Evolutionary conservation across 495 filamentous ascomycete genomes (phyloP).

Genomic region (Aspergillus biplanus): DNA sequence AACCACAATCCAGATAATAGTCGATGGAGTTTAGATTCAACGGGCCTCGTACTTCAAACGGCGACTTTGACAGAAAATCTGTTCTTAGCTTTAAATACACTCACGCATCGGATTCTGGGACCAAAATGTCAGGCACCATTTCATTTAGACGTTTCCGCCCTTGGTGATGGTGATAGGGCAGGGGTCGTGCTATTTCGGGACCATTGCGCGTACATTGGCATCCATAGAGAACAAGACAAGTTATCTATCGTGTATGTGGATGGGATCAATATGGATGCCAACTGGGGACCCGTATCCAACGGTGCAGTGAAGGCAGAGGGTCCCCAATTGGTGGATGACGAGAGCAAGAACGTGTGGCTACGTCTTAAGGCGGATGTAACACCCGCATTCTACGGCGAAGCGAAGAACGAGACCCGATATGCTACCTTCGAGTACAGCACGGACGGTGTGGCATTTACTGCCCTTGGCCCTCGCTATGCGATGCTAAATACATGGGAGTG

Average conservation of each 20-base stretch:
- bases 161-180: slow-evolving; percentile 54
- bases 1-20: slow-evolving; percentile 60
- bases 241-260: slow-evolving; percentile 28
- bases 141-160: slow-evolving; percentile 45
- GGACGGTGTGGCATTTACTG: slow-evolving; percentile 48
- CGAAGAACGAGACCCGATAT: not conserved
- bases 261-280: slow-evolving; percentile 26
- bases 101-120: slow-evolving; percentile 58
- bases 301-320: slow-evolving; percentile 41
- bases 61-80: slow-evolving; percentile 56
- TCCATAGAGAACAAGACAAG: slow-evolving; percentile 33
- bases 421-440: slow-evolving; percentile 55
- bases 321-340: slow-evolving; percentile 17
- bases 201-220: slow-evolving; percentile 53
- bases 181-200: slow-evolving; percentile 58
- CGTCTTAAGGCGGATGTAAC: slow-evolving; percentile 45
- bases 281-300: slow-evolving; percentile 45
- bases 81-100: slow-evolving; percentile 57
- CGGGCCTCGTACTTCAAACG: slow-evolving; percentile 49
- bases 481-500: slow-evolving; percentile 52
- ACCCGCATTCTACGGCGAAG: slow-evolving; percentile 21
- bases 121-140: slow-evolving; percentile 51
- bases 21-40: slow-evolving; percentile 27
- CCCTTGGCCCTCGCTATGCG: slow-evolving; percentile 42
- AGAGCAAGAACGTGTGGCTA: slow-evolving; percentile 39